These are phyloP conservation scores for Torrubiella hemipterigena DNA, from an alignment of 2,329 filamentous ascomycete species.

Conservation along the genomic window DNA sequence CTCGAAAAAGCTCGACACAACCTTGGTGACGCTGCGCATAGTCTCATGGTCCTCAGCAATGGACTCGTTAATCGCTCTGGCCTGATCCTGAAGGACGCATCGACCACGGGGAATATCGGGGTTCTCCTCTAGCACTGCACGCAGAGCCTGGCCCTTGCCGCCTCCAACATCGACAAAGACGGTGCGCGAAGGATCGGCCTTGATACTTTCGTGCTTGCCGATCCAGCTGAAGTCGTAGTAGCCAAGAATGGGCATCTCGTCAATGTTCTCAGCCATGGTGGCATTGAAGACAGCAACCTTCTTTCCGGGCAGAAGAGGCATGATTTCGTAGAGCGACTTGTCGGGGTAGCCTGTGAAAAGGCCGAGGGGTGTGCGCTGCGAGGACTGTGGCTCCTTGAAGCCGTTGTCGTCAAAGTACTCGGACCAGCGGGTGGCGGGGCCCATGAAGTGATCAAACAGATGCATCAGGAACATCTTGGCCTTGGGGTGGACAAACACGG, in stretches of 20 bases:
- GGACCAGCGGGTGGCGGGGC: constrained; percentile 1
- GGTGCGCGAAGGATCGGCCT: not conserved
- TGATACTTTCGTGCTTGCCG: no score
- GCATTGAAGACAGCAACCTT: constrained; percentile 1
- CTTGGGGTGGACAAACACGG: no score
- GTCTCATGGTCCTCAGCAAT: no score
- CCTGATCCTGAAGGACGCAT: no score
- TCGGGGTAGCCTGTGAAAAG: constrained; percentile 1
- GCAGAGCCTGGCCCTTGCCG: constrained; percentile 1
- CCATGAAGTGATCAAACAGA: not conserved
- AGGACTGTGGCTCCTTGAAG: not conserved
- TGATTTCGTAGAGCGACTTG: not conserved
- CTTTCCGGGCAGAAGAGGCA: not conserved
- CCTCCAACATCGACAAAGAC: constrained; percentile 4
- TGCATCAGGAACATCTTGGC: not conserved
- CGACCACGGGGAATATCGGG: no score
- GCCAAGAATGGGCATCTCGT: not conserved
- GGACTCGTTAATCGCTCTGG: no score
- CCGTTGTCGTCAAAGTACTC: constrained; percentile 1
- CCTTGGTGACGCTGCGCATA: no score
- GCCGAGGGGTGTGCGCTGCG: constrained; percentile 1
- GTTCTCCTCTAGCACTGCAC: constrained; percentile 1
- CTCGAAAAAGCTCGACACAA: no score
- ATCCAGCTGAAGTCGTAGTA: constrained; percentile 5
- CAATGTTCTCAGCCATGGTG: not conserved